Evolutionary conservation across 1,139 yeast species (phyloP), one percentile per base, ranked within the genome.

Genomic region (Debaryomyces sp.): DNA sequence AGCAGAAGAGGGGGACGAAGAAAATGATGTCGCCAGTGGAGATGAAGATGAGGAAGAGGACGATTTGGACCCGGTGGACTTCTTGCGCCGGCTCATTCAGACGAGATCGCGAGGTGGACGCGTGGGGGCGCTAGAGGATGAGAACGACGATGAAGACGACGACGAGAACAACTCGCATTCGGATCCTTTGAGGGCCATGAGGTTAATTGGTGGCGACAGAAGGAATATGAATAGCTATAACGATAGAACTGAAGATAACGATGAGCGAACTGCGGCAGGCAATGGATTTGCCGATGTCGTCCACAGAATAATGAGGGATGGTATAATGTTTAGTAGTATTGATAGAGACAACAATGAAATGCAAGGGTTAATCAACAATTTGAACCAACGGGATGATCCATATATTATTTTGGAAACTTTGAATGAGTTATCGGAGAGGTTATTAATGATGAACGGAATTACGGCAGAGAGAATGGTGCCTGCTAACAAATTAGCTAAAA

Each of bases 391-490:
- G 10, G 77, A 72, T 1, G 84, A 80, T 54, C 67, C 82, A 0
- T 81, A 67, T 50, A 49, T 78, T 23, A 62, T 80, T 4, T 61
- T 79, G 45, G 92, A 86, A 59, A 78, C 85, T 5, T 66, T 87
- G 47, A 84, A 79, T 54, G 89, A 85, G 58, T 63, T 87, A 23
- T 78, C 87, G 15, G 89, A 82, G 55, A 70, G 81, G 45, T 60
- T 87, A 10, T 67, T 87, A 44, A 85, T 87, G 91, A 82, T 84
- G 82, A 84, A 84, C 52, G 83, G 80, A 4, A 62, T 83, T 17
- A 68, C 84, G 6, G 84, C 87, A 0, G 91, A 85, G 52, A 69
- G 90, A 39, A 64, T 74, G 6, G 73, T 92, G 10, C 95, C 96
- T 0, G 75, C 87, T 0, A 77, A 75, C 44, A 76, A 74, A 44